Base-by-base conservation (phyloP, 495 filamentous ascomycete species). In the Neurospora intermedia region DNA sequence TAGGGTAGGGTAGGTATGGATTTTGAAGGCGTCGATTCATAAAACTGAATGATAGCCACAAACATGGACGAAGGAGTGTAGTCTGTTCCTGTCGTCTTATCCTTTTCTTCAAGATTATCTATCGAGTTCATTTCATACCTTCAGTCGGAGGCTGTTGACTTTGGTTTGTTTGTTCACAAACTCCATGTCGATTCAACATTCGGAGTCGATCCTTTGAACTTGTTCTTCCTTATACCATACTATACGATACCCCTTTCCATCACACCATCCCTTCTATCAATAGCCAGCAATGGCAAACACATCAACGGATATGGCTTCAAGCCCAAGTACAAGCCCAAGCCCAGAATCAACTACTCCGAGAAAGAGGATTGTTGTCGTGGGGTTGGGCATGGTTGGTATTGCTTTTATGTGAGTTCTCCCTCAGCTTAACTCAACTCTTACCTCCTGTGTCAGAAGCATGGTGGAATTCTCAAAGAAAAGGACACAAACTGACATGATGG, bases 341-440 rank as follows among this genome's bases (percentile, higher is more conserved):
- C 38, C 38, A 39, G 7, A 8, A 4, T 7, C 38, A 39, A 10
- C n/a, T 0, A 27, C 13, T 31, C 13, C 13, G 70, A 82, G 91
- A 70, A 93, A 93, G 76, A 91, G 86, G 77, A 84, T 97, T 43
- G 93, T 98, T 1, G 88, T 98, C 42, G 93, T 97, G 38, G 95
- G 95, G 10, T 82, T 98, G 82, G 95, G 95, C 11, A 98, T 98
- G 95, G 94, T 98, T 48, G 95, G 94, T 31, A 92, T 98, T 72
- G 90, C 93, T 66, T 94, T 97, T 80, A 97, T 97, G 93, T 96
- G 82, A 83, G 91, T 81, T 6, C 20, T 35, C 39, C 3, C 45
- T 73, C 35, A 23, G 39, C 45, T 72, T 27, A 23, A 41, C 39
- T 9, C 16, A 7, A 3, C 23, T 43, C 9, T 13, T 16, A 2